Evolutionary conservation across 202 grass and related monocot species (phyloP), one percentile per base, ranked within the genome.

Genomic region (Bolboschoenoplectus hybrid): DNA sequence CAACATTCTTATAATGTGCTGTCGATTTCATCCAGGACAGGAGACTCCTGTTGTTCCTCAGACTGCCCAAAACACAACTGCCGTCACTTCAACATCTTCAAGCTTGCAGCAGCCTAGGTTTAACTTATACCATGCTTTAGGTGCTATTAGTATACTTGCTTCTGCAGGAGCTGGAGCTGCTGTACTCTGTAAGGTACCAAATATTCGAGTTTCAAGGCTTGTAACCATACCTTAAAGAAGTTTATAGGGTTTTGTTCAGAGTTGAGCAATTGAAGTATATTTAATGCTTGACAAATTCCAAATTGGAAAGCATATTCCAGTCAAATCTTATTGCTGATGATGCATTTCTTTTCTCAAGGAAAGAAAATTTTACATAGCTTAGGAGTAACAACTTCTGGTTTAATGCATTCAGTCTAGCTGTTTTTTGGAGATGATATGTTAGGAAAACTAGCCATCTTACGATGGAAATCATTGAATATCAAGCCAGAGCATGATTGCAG

Each of bases 151-250:
- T 34, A 38, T 80, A 6, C 85, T 86, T 50, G 73, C 85, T 86
- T 76, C 85, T 86, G 62, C 73, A 12, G 85, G 85, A 80, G 73
- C 71, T 80, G 85, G 85, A 86, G 74, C 85, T 14, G 57, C 73
- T 79, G 13, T 86, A 66, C 38, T 86, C 63, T 86, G 38, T 76
- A 80, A 86, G 85, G 85, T 86, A 86, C 45, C 44, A 16, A 32
- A 58, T 78, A 32, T 64, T 64, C 16, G 9, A 40, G 75, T 60
- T 41, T 16, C 7, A 35, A 78, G 53, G 32, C 6, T n/a, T 78
- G 10, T 78, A 49, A 39, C 4, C 47, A 2, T 17, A 53, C 11
- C 10, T 55, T 32, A 39, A 55, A 39, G 32, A 77, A 71, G 16
- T 8, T 77, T 1, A 0, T 40, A 40, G 5, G 2, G 34, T 57